phyloP scores from a whole-genome alignment of 176 grass and related monocot genomes.

The Themeda triandra region DNA sequence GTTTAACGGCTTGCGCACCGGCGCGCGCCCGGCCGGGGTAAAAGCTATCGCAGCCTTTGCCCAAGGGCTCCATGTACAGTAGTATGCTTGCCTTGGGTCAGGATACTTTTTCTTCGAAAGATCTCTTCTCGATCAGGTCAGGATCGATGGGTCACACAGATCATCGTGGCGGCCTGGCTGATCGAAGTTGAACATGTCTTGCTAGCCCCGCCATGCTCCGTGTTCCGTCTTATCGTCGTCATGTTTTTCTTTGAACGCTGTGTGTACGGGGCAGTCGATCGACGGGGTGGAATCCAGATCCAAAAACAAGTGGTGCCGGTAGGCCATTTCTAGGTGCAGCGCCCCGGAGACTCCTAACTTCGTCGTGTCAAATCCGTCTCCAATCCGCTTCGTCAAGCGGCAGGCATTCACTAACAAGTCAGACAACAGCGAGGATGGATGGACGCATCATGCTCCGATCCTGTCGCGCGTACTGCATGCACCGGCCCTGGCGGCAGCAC shows the following conservation, averaged over 20 bases:
- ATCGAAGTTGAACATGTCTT: not conserved
- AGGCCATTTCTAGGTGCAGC: not conserved
- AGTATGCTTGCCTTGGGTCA: no score
- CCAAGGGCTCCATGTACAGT: not conserved
- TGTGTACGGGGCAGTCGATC: no score
- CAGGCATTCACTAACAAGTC: not conserved
- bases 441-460: not conserved
- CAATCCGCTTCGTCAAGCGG: not conserved
- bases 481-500: not conserved
- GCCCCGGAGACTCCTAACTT: no score
- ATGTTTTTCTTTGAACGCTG: not conserved
- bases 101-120: no score
- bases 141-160: not conserved
- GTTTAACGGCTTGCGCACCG: not conserved
- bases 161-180: not conserved
- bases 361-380: conserved; percentile 14
- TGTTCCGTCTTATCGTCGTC: not conserved
- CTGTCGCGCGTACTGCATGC: not conserved
- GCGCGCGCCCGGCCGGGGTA: not conserved
- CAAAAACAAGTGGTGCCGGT: not conserved
- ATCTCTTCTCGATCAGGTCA: not conserved
- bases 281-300: not conserved
- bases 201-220: conserved; percentile 2
- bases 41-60: not conserved
- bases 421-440: not conserved